A percentile compares a stretch with the other conserved stretches of the same genome.
These are phyloP conservation scores for Monilinia fructigena DNA, from an alignment of 2,329 filamentous ascomycete species.

Conservation along the genomic window DNA sequence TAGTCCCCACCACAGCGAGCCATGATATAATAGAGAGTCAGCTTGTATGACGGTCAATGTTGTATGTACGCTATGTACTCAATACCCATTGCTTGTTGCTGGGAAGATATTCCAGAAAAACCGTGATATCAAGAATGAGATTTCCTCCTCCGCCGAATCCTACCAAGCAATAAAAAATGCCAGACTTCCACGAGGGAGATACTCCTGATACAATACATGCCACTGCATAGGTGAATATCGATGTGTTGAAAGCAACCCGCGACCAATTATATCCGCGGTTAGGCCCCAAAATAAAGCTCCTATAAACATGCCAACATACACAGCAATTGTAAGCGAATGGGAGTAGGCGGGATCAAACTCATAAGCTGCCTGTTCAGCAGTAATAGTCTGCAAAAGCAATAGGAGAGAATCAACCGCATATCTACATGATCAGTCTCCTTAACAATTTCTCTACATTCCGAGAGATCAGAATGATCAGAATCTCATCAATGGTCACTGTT, in stretches of 20 bases:
- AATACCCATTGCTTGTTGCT: conserved; percentile 62
- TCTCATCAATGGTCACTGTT: neutral
- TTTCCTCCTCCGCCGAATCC: conserved; percentile 66
- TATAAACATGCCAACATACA: conserved; percentile 55
- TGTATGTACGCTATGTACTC: conserved; percentile 36
- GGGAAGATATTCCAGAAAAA: conserved; percentile 58
- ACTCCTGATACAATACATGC: conserved; percentile 65
- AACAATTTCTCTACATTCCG: neutral
- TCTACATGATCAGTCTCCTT: conserved; percentile 37
- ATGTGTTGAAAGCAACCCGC: conserved; percentile 68
- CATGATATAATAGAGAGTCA: conserved; percentile 41
- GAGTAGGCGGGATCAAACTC: conserved; percentile 58
- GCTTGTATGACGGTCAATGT: neutral
- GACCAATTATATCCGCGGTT: conserved; percentile 65
- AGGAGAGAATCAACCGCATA: conserved; percentile 58
- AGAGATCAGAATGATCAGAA: neutral
- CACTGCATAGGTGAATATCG: conserved; percentile 60
- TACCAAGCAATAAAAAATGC: conserved; percentile 62
- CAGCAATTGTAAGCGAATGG: conserved; percentile 60
- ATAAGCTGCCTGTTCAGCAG: conserved; percentile 54
- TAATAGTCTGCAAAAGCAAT: conserved; percentile 61
- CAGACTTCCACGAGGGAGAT: conserved; percentile 64
- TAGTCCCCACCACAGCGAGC: conserved; percentile 57
- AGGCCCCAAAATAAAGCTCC: conserved; percentile 69
- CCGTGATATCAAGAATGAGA: conserved; percentile 51